phyloP scores from a whole-genome alignment of 805 yeast species.

The Spathaspora arborariae region DNA sequence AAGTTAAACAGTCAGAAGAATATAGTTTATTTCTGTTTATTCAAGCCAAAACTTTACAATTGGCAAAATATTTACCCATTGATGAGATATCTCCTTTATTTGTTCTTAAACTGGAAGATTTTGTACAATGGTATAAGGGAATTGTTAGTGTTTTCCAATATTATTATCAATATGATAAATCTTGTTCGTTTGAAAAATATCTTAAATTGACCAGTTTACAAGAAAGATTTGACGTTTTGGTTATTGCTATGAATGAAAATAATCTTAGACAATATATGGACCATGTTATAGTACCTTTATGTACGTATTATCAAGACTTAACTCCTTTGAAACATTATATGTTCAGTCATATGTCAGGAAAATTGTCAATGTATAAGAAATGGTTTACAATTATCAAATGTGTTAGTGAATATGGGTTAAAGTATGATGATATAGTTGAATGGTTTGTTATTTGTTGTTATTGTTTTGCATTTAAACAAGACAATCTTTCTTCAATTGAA shows the following conservation, averaged over 20 bases:
- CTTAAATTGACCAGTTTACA: constrained; percentile 9
- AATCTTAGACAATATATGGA: constrained; percentile 20
- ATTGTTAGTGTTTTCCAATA: constrained; percentile 24
- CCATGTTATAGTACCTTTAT: constrained; percentile 27
- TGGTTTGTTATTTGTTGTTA: constrained; percentile 21
- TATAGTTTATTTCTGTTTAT: constrained; percentile 15
- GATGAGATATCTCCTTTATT: constrained; percentile 16
- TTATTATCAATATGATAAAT: constrained; percentile 17
- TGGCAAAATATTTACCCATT: constrained; percentile 17
- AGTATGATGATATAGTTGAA: constrained; percentile 13
- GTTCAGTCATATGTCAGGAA: constrained; percentile 6
- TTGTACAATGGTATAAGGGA: constrained; percentile 25
- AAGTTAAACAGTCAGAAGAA: background rate
- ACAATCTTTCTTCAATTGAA: constrained; percentile 21
- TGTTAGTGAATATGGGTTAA: constrained; percentile 7
- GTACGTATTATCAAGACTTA: constrained; percentile 18
- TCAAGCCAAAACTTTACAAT: constrained; percentile 15
- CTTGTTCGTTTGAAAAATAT: constrained; percentile 12
- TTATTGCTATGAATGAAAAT: constrained; percentile 21
- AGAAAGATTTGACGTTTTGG: constrained; percentile 19
- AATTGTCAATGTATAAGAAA: constrained; percentile 14
- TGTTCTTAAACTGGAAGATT: constrained; percentile 12
- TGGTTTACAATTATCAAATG: constrained; percentile 19
- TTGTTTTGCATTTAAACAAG: constrained; percentile 15
- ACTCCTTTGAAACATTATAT: constrained; percentile 25